Conservation (phyloP, 2,329 filamentous ascomycete species). For the Drechslerella stenobrocha region DNA sequence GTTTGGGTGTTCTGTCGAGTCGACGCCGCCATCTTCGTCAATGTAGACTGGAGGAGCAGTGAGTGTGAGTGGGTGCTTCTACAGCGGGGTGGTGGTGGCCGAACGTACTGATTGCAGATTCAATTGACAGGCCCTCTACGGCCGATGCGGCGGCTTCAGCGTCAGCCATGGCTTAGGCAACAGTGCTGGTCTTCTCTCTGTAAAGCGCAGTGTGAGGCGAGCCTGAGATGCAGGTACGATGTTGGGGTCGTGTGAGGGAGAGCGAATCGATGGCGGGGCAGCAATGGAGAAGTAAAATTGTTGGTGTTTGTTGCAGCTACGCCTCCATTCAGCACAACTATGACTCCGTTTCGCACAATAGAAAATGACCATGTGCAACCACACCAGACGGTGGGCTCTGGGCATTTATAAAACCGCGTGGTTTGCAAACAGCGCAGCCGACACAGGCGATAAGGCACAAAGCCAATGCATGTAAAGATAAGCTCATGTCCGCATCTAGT, state of each 20-base stretch:
- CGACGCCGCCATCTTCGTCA: conserved; percentile 76
- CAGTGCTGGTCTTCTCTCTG: not conserved
- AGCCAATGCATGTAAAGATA: not conserved
- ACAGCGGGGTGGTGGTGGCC: conserved; percentile 4
- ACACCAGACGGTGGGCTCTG: too few species aligned
- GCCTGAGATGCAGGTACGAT: not conserved
- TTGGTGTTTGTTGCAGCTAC: conserved; percentile 7
- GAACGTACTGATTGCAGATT: conserved; percentile 36
- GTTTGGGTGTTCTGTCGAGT: conserved; percentile 69
- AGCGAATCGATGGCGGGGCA: conserved; percentile 14
- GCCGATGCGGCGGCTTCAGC: conserved; percentile 25
- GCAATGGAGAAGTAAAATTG: not conserved
- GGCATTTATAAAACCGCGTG: too few species aligned
- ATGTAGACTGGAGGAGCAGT: conserved; percentile 66
- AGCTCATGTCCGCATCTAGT: not conserved
- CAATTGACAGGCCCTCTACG: conserved; percentile 35
- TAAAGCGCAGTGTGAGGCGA: not conserved
- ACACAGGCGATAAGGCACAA: too few species aligned
- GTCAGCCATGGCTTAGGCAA: conserved; percentile 31
- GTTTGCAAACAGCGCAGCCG: too few species aligned
- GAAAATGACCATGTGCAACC: too few species aligned
- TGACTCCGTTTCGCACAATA: not conserved
- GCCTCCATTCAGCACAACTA: not conserved
- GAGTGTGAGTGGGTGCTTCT: not conserved
- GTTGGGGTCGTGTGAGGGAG: conserved; percentile 8